Percentiles rank a stretch among this genome's conserved stretches.
Evolutionary conservation across 306 rosid genomes (phyloP).

Genomic region (Lupinus albus): DNA sequence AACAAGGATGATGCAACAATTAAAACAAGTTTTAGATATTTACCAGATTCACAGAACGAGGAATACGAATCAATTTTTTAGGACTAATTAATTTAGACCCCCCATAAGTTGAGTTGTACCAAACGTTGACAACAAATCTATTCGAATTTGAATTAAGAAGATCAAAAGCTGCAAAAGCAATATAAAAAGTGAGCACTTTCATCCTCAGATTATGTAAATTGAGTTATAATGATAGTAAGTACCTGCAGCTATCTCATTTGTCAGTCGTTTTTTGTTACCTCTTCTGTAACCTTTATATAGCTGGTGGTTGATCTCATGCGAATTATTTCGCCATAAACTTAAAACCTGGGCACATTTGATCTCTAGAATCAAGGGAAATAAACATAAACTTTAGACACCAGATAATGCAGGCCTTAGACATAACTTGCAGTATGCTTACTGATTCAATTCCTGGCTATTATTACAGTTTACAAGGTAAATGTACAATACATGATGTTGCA

Average conservation of each 20-base stretch:
- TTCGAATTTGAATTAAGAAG: slow-evolving; percentile 64
- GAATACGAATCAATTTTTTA: slow-evolving; percentile 52
- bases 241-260: slow-evolving; percentile 63
- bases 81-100: neutral
- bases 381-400: neutral
- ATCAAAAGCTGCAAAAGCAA: slow-evolving; percentile 66
- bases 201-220: slow-evolving; percentile 11
- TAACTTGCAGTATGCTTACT: neutral
- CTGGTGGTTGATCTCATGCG: slow-evolving; percentile 58
- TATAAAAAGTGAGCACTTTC: slow-evolving; percentile 36
- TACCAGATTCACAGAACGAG: slow-evolving; percentile 81
- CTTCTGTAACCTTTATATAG: slow-evolving; percentile 57
- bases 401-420: too few species aligned
- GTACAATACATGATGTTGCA: slow-evolving; percentile 26
- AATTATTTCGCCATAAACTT: slow-evolving; percentile 64
- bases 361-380: slow-evolving; percentile 47
- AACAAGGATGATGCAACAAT: slow-evolving; percentile 11
- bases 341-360: slow-evolving; percentile 53
- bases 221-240: slow-evolving; percentile 26
- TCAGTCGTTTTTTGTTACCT: slow-evolving; percentile 49
- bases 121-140: slow-evolving; percentile 59
- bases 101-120: slow-evolving; percentile 67
- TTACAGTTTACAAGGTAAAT: slow-evolving; percentile 18
- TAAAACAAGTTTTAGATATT: slow-evolving; percentile 4
- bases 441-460: neutral